Percentiles rank a stretch among this genome's conserved stretches.
These are phyloP conservation scores for Lineolata rhizophorae DNA, from an alignment of 495 filamentous ascomycete genomes.

Conservation along the genomic window DNA sequence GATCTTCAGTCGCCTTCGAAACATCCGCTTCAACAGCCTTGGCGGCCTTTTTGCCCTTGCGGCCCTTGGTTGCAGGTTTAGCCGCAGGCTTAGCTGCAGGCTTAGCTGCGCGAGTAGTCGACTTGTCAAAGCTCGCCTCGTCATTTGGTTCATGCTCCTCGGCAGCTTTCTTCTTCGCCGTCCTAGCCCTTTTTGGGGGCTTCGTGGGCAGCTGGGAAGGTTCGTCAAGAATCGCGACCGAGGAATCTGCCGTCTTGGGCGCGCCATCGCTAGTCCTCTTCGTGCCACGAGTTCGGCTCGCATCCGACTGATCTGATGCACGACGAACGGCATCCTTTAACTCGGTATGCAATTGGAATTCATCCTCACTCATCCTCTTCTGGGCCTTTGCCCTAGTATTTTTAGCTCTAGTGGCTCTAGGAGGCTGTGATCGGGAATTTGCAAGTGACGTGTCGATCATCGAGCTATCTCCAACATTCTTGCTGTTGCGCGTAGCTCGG, in stretches of 20 bases:
- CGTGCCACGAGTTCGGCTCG: constrained; percentile 3
- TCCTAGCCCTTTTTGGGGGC: constrained; percentile 7
- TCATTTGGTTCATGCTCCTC: too few relatives aligned
- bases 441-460: neutral
- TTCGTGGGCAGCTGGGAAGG: neutral
- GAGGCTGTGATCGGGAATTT: neutral
- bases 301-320: neutral
- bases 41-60: constrained; percentile 6
- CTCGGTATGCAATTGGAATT: constrained; percentile 6
- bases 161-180: constrained; percentile 5
- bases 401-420: constrained; percentile 2
- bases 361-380: constrained; percentile 4
- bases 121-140: neutral
- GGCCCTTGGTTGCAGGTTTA: constrained; percentile 4
- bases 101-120: neutral
- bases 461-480: constrained; percentile 1
- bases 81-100: constrained; percentile 1
- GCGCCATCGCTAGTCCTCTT: constrained; percentile 11
- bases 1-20: neutral
- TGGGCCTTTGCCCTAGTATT: constrained; percentile 1
- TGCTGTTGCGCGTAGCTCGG: constrained; percentile 1
- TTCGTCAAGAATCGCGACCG: constrained; percentile 2
- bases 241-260: constrained; percentile 3
- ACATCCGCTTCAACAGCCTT: constrained; percentile 1
- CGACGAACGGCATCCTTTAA: neutral